Evolutionary conservation across 345 rosid species (phyloP).

Genomic region (Linum trigynum): DNA sequence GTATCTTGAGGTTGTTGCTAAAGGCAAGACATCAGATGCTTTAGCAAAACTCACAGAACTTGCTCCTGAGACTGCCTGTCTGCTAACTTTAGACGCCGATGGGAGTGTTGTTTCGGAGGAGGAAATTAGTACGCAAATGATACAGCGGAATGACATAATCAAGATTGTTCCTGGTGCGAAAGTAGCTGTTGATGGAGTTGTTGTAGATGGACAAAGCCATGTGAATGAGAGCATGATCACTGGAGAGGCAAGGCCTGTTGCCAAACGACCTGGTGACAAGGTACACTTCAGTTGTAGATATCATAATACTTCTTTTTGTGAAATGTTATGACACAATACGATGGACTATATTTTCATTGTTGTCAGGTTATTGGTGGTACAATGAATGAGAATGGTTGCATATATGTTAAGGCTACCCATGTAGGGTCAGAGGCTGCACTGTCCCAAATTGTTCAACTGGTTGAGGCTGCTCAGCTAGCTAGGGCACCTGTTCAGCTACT

Average conservation of each 20-base stretch:
- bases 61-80: conserved; percentile 51
- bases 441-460: conserved; percentile 70
- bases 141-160: conserved; percentile 46
- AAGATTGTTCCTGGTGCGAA: conserved; percentile 59
- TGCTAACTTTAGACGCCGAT: conserved; percentile 36
- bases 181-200: conserved; percentile 64
- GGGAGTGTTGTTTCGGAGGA: conserved; percentile 40
- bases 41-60: conserved; percentile 62
- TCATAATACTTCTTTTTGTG: background rate
- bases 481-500: conserved; percentile 68
- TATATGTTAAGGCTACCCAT: conserved; percentile 51
- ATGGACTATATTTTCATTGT: background rate
- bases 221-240: conserved; percentile 75
- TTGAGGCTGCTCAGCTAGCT: conserved; percentile 66
- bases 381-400: conserved; percentile 58
- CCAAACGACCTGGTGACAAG: conserved; percentile 56
- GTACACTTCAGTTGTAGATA: conserved; percentile 20
- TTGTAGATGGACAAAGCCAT: conserved; percentile 55
- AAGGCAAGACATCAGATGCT: conserved; percentile 68
- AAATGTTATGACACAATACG: no score
- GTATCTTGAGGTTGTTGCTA: conserved; percentile 58
- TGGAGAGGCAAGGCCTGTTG: conserved; percentile 56
- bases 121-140: conserved; percentile 51
- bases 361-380: conserved; percentile 65
- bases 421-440: conserved; percentile 73